phyloP scores from a whole-genome alignment of 108 stramenopile genomes.

The Stephanodiscus triporus region DNA sequence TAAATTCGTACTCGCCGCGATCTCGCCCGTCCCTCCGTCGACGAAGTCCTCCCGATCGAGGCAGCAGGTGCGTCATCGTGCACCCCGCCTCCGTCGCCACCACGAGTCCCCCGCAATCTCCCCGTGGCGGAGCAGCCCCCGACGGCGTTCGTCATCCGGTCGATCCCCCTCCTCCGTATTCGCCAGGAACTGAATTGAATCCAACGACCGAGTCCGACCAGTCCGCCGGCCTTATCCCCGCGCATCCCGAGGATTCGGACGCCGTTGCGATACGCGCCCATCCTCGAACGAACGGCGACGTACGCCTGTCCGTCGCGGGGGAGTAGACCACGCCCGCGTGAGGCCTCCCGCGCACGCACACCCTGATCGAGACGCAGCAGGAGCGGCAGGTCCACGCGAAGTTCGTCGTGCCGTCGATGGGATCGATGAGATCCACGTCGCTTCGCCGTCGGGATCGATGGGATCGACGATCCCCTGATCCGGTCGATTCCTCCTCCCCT shows the following conservation, averaged over 20 bases:
- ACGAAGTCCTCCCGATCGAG: slow-evolving; percentile 37
- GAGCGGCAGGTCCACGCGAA: slow-evolving; percentile 74
- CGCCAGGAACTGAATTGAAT: slow-evolving; percentile 85
- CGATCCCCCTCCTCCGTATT: slow-evolving; percentile 53
- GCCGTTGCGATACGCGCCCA: slow-evolving; percentile 92
- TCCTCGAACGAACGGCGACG: slow-evolving; percentile 67
- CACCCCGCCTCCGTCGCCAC: slow-evolving; percentile 81
- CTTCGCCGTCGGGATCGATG: slow-evolving; percentile 44
- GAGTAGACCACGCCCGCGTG: slow-evolving; percentile 90
- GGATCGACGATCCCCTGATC: slow-evolving; percentile 54
- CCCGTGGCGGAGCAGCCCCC: slow-evolving; percentile 63
- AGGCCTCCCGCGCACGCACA: slow-evolving; percentile 69
- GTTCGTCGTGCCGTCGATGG: slow-evolving; percentile 91
- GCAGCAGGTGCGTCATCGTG: slow-evolving; percentile 49
- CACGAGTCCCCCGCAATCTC: slow-evolving; percentile 77
- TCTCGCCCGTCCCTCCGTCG: slow-evolving; percentile 5
- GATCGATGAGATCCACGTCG: slow-evolving; percentile 93
- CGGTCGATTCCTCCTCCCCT: slow-evolving; percentile 83
- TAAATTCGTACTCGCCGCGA: slow-evolving; percentile 49
- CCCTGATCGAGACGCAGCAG: slow-evolving; percentile 91
- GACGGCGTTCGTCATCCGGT: slow-evolving; percentile 64
- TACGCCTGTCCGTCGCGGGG: slow-evolving; percentile 86
- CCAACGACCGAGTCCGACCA: slow-evolving; percentile 60
- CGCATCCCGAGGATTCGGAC: slow-evolving; percentile 29
- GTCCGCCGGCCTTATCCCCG: slow-evolving; percentile 44